These are phyloP conservation scores for Tricholoma terreum DNA, from an alignment of 768 basidiomycete species.

Conservation along the genomic window DNA sequence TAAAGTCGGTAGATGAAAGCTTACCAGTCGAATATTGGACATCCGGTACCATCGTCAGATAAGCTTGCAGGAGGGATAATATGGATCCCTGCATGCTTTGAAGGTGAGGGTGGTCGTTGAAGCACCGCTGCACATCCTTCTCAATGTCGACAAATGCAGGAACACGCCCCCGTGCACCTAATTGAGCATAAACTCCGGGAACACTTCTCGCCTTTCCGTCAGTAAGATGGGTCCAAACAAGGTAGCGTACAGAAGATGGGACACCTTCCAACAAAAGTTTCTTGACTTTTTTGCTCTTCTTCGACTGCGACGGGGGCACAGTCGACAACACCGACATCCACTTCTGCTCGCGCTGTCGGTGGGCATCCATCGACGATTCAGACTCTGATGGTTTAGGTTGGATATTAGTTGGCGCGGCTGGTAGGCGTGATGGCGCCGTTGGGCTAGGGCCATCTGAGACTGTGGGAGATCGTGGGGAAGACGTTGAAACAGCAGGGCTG, in stretches of 20 bases:
- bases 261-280: constrained; percentile 76
- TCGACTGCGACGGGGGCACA: constrained; percentile 56
- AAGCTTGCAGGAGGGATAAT: constrained; percentile 62
- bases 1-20: neutral
- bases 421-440: constrained; percentile 6
- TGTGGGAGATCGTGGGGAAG: constrained; percentile 19
- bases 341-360: constrained; percentile 70
- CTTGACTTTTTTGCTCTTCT: constrained; percentile 77
- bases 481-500: constrained; percentile 42
- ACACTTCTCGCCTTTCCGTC: constrained; percentile 72
- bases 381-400: constrained; percentile 23
- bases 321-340: constrained; percentile 69
- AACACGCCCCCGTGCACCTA: constrained; percentile 55
- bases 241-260: constrained; percentile 78
- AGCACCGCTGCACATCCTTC: constrained; percentile 51
- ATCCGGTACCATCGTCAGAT: constrained; percentile 84
- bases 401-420: neutral
- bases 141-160: constrained; percentile 52
- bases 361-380: constrained; percentile 52
- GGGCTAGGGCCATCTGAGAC: constrained; percentile 18
- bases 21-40: constrained; percentile 64
- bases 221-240: constrained; percentile 79
- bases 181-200: constrained; percentile 63
- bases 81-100: constrained; percentile 56
- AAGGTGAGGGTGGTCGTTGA: constrained; percentile 56